Conservation (phyloP, 352 stramenopile genomes). For the Phytophthora constricta region DNA sequence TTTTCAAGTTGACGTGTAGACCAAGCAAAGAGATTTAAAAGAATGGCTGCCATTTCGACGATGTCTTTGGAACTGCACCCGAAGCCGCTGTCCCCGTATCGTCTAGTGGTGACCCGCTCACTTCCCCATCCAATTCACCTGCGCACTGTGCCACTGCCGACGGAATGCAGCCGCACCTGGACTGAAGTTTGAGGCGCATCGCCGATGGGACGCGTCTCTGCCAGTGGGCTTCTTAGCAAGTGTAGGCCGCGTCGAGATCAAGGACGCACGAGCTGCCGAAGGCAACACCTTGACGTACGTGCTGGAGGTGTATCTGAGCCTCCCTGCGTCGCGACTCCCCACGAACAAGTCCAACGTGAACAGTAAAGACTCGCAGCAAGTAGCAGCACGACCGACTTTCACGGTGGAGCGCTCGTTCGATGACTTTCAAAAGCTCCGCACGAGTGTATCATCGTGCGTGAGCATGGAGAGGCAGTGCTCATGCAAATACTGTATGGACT, state of each 20-base stretch:
- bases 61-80: constrained; percentile 12
- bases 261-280: constrained; percentile 27
- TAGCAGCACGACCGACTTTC: constrained; percentile 27
- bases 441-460: constrained; percentile 32
- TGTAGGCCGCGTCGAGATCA: constrained; percentile 54
- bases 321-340: constrained; percentile 36
- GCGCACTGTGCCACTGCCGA: neutral
- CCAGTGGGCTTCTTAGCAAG: constrained; percentile 44
- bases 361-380: neutral
- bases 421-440: constrained; percentile 53
- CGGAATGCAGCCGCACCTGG: constrained; percentile 18
- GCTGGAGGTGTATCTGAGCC: constrained; percentile 47
- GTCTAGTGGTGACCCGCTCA: constrained; percentile 9
- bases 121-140: neutral
- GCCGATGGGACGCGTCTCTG: constrained; percentile 28
- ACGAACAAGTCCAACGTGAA: constrained; percentile 17
- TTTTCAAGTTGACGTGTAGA: constrained; percentile 5
- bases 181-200: constrained; percentile 39
- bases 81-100: constrained; percentile 18
- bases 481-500: constrained; percentile 58
- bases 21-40: neutral
- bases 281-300: constrained; percentile 45
- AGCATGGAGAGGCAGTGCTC: constrained; percentile 46
- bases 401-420: constrained; percentile 53
- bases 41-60: neutral